A percentile compares a stretch with the other conserved stretches of the same genome.
Evolutionary conservation across 192 early-diverging fungal genomes (phyloP).

Genomic region (Coemansia sp.): DNA sequence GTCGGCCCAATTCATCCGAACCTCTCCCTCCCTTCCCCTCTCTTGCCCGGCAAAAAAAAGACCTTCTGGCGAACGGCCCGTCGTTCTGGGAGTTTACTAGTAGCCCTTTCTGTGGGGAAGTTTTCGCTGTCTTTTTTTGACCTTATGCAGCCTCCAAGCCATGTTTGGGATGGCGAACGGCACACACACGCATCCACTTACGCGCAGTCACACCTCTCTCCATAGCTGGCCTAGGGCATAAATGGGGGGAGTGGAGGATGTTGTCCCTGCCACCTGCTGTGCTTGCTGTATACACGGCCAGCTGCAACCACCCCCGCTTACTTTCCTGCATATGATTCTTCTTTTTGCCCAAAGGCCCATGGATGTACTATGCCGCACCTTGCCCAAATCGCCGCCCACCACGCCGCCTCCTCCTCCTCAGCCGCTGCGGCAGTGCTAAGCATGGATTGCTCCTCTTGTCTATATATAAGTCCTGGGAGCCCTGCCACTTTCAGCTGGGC

Average conservation of each 20-base stretch:
- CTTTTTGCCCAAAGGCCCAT: background rate
- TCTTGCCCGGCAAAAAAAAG: conserved; percentile 1
- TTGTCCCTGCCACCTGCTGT: conserved; percentile 8
- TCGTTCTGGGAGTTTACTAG: background rate
- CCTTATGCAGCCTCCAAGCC: conserved; percentile 43
- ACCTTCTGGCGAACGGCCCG: background rate
- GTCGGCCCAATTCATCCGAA: conserved; percentile 5
- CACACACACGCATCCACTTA: conserved; percentile 18
- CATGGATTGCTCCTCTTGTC: conserved; percentile 9
- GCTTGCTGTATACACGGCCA: conserved; percentile 4
- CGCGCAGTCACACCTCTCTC: conserved; percentile 21
- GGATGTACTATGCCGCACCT: background rate
- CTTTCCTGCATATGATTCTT: conserved; percentile 8
- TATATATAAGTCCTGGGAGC: background rate
- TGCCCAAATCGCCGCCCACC: background rate
- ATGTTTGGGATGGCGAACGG: conserved; percentile 25
- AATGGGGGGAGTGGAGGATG: background rate
- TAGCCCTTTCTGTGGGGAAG: background rate
- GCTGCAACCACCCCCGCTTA: conserved; percentile 8
- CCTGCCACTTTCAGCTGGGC: background rate
- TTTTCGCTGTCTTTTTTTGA: background rate
- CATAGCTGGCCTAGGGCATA: conserved; percentile 5
- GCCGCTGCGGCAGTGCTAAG: conserved; percentile 4
- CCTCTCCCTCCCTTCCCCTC: background rate
- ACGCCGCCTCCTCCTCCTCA: conserved; percentile 6